Base-by-base conservation (phyloP, 2,329 filamentous ascomycete genomes). In the Cephalotrichum gorgonifer region DNA sequence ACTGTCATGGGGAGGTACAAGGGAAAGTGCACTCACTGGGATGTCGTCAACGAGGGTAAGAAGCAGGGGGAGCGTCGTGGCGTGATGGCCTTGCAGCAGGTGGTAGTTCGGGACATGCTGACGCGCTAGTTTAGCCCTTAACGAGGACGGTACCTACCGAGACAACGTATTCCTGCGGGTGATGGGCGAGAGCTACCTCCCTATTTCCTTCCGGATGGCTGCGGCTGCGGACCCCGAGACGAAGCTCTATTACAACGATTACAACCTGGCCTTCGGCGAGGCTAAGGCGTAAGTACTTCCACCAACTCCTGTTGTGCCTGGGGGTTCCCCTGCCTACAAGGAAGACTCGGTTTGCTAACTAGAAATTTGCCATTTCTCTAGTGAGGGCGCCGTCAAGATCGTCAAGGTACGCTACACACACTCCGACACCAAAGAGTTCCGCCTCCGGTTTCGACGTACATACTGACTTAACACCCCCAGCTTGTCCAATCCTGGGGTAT, bases 241-340 rank as follows among this genome's bases (percentile, higher is more conserved):
- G 2, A 76, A 73, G 58, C 62, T 79, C 6, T 78, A 73, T 58
- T 73, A 73, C 62, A 78, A 77, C 43, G 59, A 77, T 57, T 78
- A 76, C 60, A 71, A 70, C 52, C 70, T 75, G 44, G 74, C 76
- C 55, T 61, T 55, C 3, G 55, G 60, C 8, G 56, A 56, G n/a
- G 56, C 60, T 6, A 69, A 70, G 55, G 56, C 60, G 46, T 48
- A 31, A 48, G 45, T 46, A 8, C 20, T 5, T 35, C 2, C 15
- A 22, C 22, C n/a, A 6, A 22, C n/a, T 8, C 15, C 14, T 20
- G 11, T 39, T 26, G 12, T 25, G 9, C 22, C 15, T 25, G 7
- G 22, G 3, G n/a, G 26, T 43, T 14, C 6, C 22, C 12, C 22
- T 15, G 14, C 9, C 20, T n/a, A 9, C 7, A 15, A 6, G 33